Evolutionary conservation across 306 rosid genomes (phyloP).

Genomic region (Trifolium dubium): DNA sequence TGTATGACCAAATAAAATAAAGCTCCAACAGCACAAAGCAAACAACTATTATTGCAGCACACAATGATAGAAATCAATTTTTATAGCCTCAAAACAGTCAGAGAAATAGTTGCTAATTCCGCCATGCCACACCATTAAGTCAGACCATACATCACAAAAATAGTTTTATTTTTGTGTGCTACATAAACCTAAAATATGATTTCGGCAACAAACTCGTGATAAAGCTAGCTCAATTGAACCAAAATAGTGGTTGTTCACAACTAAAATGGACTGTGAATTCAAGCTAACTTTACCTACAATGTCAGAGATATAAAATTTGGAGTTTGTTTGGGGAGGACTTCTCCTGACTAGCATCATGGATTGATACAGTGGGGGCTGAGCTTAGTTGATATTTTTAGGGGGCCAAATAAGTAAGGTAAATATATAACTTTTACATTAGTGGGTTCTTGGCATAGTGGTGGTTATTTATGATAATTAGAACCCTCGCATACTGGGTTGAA

Average conservation of each 20-base stretch:
- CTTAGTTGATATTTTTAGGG: not conserved
- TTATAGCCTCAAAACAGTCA: conserved; percentile 15
- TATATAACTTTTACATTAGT: not conserved
- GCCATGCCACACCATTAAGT: not conserved
- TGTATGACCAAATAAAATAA: conserved; percentile 22
- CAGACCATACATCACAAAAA: not conserved
- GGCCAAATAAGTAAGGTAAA: not conserved
- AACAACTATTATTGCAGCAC: conserved; percentile 4
- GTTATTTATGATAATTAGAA: not conserved
- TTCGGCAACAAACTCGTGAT: not conserved
- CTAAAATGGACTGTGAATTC: not conserved
- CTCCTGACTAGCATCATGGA: not conserved
- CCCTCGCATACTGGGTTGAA: not conserved
- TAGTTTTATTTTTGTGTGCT: not conserved
- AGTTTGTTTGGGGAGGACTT: not conserved
- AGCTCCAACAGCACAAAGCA: not conserved
- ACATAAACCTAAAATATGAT: conserved; percentile 3
- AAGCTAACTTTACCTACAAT: not conserved
- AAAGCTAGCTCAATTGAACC: conserved; percentile 15
- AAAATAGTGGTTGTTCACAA: not conserved
- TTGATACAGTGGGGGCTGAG: not conserved
- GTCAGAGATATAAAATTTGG: not conserved
- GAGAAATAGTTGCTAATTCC: conserved; percentile 4
- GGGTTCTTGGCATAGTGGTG: not conserved
- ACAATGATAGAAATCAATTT: not conserved